Evolutionary conservation across 306 rosid species (phyloP).

Genomic region (Vigna mungo): DNA sequence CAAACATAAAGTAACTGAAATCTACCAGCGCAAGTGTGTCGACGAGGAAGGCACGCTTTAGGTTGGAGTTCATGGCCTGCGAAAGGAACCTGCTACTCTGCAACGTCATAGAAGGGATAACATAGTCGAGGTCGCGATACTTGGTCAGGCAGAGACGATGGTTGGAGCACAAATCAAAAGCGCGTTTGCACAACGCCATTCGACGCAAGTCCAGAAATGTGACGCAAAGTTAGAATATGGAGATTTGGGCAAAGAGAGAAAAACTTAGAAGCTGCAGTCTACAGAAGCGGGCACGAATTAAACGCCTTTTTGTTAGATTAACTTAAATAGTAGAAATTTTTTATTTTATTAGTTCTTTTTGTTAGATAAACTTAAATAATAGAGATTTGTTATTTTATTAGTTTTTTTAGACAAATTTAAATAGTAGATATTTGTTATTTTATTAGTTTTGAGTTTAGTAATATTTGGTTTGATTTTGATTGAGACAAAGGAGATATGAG

Average conservation of each 20-base stretch:
- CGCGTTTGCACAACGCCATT: conserved; percentile 54
- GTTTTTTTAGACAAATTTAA: too few relatives aligned
- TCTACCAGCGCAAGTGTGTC: conserved; percentile 65
- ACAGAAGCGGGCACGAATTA: too few relatives aligned
- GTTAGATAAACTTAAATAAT: too few relatives aligned
- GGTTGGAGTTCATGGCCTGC: conserved; percentile 46
- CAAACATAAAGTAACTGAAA: background rate
- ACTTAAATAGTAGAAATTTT: too few relatives aligned
- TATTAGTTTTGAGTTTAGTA: too few relatives aligned
- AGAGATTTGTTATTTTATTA: too few relatives aligned
- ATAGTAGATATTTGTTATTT: too few relatives aligned
- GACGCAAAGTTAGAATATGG: background rate
- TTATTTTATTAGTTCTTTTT: too few relatives aligned
- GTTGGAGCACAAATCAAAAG: conserved; percentile 25
- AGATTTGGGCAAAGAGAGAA: background rate
- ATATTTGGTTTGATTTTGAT: too few relatives aligned
- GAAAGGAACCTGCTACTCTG: conserved; percentile 45
- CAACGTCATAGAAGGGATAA: conserved; percentile 7
- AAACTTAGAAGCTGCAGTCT: too few relatives aligned
- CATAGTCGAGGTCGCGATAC: conserved; percentile 14
- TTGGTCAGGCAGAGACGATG: conserved; percentile 19
- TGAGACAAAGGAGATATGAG: too few relatives aligned
- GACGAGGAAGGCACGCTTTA: conserved; percentile 64
- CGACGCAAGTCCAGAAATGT: background rate
- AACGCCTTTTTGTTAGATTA: too few relatives aligned